phyloP scores from a whole-genome alignment of 331 rosid genomes.

The Telfairia occidentalis region DNA sequence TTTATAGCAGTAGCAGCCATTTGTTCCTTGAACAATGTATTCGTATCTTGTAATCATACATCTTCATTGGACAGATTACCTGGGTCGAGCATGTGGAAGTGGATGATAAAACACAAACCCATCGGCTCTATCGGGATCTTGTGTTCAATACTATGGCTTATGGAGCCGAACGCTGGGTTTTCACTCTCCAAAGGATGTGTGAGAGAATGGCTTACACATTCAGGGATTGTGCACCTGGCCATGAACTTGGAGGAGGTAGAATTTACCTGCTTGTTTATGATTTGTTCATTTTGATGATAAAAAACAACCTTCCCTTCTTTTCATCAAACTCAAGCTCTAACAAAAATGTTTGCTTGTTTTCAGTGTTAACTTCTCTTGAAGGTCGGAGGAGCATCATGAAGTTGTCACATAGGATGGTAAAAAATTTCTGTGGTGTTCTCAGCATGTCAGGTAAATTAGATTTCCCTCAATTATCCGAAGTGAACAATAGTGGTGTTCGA shows the following conservation, averaged over 20 bases:
- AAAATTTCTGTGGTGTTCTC: slow-evolving; percentile 32
- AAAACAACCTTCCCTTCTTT: background rate
- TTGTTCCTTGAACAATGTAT: background rate
- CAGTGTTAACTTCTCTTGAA: slow-evolving; percentile 30
- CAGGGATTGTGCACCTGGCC: slow-evolving; percentile 2
- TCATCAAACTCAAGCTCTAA: background rate
- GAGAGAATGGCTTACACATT: slow-evolving; percentile 31
- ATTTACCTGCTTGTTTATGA: background rate
- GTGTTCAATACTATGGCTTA: slow-evolving; percentile 26
- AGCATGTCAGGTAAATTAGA: slow-evolving; percentile 33
- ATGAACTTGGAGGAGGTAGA: slow-evolving; percentile 29
- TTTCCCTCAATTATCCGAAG: slow-evolving; percentile 31
- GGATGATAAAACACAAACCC: slow-evolving; percentile 38
- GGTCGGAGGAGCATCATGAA: slow-evolving; percentile 45
- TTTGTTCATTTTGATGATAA: background rate
- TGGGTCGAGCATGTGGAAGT: slow-evolving; percentile 77
- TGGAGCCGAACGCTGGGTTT: slow-evolving; percentile 65
- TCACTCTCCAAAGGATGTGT: slow-evolving; percentile 56
- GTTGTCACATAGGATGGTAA: slow-evolving; percentile 54
- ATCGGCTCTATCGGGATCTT: slow-evolving; percentile 37
- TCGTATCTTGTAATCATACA: background rate
- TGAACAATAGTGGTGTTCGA: slow-evolving; percentile 28
- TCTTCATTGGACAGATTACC: slow-evolving; percentile 31
- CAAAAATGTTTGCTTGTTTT: background rate
- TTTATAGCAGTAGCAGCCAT: background rate